These are phyloP conservation scores for Hypoxylon lienhwacheense DNA, from an alignment of 495 filamentous ascomycete species.

Conservation along the genomic window DNA sequence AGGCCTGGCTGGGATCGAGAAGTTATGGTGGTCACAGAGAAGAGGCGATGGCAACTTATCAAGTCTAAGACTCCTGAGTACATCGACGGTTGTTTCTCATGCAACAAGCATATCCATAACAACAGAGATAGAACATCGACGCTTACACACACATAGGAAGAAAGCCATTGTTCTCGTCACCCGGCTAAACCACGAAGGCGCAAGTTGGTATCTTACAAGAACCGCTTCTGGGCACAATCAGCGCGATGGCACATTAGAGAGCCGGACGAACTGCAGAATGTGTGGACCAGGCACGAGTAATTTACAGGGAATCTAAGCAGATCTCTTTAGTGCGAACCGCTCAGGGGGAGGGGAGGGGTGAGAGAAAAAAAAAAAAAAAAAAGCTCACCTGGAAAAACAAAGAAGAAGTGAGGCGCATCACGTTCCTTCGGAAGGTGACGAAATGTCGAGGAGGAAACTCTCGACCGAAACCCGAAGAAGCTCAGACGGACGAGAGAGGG, in stretches of 20 bases:
- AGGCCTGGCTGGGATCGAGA: conserved; percentile 15
- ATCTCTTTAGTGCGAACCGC: conserved; percentile 7
- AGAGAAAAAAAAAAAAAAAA: too few species aligned
- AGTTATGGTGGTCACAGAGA: conserved; percentile 3
- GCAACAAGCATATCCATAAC: conserved; percentile 12
- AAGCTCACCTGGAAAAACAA: conserved; percentile 14
- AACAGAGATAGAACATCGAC: conserved; percentile 1
- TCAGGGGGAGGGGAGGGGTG: too few species aligned
- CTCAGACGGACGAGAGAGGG: conserved; percentile 8
- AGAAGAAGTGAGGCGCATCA: conserved; percentile 31
- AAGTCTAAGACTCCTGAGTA: background rate
- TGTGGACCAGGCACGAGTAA: conserved; percentile 17
- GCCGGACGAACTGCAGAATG: conserved; percentile 17
- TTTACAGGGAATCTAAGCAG: conserved; percentile 29
- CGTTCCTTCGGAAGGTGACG: conserved; percentile 14
- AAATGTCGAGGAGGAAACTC: conserved; percentile 20
- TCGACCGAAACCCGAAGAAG: conserved; percentile 17
- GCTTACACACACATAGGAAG: conserved; percentile 10
- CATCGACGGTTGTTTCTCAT: conserved; percentile 9
- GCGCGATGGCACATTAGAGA: conserved; percentile 13
- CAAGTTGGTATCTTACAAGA: conserved; percentile 24
- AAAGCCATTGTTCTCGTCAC: conserved; percentile 3
- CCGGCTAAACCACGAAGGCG: background rate
- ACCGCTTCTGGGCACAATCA: conserved; percentile 8
- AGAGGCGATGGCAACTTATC: background rate